Evolutionary conservation across 805 yeast species (phyloP), one percentile per base, ranked within the genome.

Genomic region (Wickerhamiella dianesei): DNA sequence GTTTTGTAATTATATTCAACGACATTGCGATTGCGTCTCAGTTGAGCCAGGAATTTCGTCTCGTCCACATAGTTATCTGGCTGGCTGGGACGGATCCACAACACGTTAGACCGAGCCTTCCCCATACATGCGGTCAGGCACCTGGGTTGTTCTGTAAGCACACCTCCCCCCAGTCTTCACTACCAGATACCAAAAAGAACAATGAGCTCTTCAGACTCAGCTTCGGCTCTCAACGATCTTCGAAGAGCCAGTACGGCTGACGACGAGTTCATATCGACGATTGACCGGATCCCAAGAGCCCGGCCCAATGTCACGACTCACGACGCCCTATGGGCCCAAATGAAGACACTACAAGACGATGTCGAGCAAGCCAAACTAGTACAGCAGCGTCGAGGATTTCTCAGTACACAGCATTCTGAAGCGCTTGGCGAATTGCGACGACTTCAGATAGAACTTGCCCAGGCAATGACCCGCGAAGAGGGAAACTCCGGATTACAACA

Each of bases 1-100:
- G 77, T 74, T 67, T 70, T 64, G 56, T 74, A 80, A 1, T 82
- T 72, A 60, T 85, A 80, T 45, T 69, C 70, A 18, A 75, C 73
- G 32, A 85, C 92, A 2, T 88, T 79, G 21, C 86, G 69, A 64
- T 86, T 86, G 37, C 92, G 68, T 53, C 76, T 76, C 50, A 86
- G 69, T 59, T 82, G 94, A 2, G 86, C 77, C n/a, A 88, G 68
- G 59, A 89, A 89, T 25, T 25, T 25, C 2, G 87, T 73, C 2
- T 67, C 64, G 59, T 87, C 94, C 1, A 95, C 89, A 64, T 84
- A 85, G 63, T 88, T 92, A 61, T 89, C 98, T 0, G 95, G 94
- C 58, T 79, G 88, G 13, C 82, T 82, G 60, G 88, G 96, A 48
- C 75, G 73, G 32, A 82, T 73, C 80, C 95, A 92, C 12, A 89